Evolutionary conservation across 345 rosid genomes (phyloP).

Genomic region (Arabidopsis suecica): DNA sequence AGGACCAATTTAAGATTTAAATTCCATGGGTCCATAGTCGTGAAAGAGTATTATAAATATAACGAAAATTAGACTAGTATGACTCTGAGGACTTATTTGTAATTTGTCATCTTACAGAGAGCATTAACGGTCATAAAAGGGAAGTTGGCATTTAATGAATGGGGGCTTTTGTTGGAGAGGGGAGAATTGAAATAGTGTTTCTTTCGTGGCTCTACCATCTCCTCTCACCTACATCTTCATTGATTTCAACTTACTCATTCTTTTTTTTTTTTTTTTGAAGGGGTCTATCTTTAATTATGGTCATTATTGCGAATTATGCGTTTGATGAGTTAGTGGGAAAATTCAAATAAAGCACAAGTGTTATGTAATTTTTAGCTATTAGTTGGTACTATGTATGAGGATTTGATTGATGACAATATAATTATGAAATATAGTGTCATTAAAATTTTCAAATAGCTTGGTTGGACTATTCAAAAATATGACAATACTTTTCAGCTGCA

Average conservation of each 20-base stretch:
- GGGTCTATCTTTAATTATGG: slow-evolving; percentile 35
- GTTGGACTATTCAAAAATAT: neutral
- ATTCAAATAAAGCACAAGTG: neutral
- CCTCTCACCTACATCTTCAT: slow-evolving; percentile 41
- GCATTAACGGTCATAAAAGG: slow-evolving; percentile 48
- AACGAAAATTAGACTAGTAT: neutral
- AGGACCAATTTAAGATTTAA: slow-evolving; percentile 27
- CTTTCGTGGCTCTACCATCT: slow-evolving; percentile 40
- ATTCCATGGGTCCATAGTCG: slow-evolving; percentile 39
- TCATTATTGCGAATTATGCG: slow-evolving; percentile 40
- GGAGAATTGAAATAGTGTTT: slow-evolving; percentile 12
- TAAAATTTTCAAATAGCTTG: neutral
- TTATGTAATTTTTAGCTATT: neutral
- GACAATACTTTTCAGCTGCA: neutral
- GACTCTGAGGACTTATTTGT: slow-evolving; percentile 17
- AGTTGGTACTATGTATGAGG: neutral
- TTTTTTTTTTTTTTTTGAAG: neutral
- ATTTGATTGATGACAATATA: neutral
- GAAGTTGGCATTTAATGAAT: slow-evolving; percentile 46
- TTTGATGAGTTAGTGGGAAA: slow-evolving; percentile 9
- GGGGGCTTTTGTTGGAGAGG: neutral
- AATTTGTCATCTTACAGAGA: slow-evolving; percentile 27
- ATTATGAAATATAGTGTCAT: neutral
- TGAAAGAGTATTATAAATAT: neutral
- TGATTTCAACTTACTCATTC: slow-evolving; percentile 44